Conservation (phyloP, 2,329 filamentous ascomycete species). For the Talaromyces sp. region DNA sequence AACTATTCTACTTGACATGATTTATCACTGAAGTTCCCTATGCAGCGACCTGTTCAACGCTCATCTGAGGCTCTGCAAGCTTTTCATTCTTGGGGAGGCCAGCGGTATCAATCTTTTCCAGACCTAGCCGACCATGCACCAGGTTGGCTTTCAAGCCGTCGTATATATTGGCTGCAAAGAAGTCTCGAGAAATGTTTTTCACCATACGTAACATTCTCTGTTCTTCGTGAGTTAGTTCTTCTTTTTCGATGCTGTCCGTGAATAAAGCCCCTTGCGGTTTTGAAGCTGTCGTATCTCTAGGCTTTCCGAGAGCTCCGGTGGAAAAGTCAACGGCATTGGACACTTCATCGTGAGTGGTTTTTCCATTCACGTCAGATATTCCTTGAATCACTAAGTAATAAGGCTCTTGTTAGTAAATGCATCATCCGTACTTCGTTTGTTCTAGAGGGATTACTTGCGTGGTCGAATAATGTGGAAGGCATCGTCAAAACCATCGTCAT, state of each 20-base stretch:
- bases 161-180: constrained; percentile 1
- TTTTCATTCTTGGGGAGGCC: background rate
- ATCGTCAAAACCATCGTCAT: constrained; percentile 2
- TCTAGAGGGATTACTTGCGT: background rate
- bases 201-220: background rate
- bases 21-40: background rate
- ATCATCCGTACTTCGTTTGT: background rate
- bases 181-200: background rate
- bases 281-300: background rate
- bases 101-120: background rate
- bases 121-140: background rate
- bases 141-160: background rate
- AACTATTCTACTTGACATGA: background rate
- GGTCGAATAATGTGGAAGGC: constrained; percentile 1
- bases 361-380: background rate
- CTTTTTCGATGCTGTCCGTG: background rate
- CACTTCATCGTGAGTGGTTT: background rate
- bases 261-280: background rate
- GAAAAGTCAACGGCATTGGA: background rate
- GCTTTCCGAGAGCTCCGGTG: background rate
- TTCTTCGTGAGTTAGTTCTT: background rate
- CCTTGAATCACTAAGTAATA: background rate
- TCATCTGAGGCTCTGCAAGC: background rate
- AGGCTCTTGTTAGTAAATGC: background rate
- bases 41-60: background rate